phyloP scores from a whole-genome alignment of 2,329 filamentous ascomycete genomes.

The Fusarium guadeloupense region DNA sequence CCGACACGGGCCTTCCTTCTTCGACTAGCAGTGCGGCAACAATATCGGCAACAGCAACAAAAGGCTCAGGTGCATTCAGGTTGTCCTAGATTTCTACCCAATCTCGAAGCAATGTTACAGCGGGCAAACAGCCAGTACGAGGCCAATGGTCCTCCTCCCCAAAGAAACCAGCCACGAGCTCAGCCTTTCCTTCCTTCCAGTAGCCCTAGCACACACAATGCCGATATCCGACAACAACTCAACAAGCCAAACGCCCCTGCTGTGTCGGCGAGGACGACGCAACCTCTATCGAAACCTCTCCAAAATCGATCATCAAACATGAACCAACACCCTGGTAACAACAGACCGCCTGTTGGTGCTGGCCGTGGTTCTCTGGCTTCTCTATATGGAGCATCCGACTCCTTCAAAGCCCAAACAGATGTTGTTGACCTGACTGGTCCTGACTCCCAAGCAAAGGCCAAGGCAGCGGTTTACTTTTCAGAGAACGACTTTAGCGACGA shows the following conservation, averaged over 20 bases:
- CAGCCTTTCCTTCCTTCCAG: conserved; percentile 68
- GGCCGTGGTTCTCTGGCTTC: conserved; percentile 49
- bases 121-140: conserved; percentile 51
- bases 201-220: conserved; percentile 57
- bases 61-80: conserved; percentile 40
- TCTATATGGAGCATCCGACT: conserved; percentile 56
- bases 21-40: conserved; percentile 33
- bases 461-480: conserved; percentile 66
- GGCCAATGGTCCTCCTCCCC: conserved; percentile 49
- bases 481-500: conserved; percentile 92
- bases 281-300: conserved; percentile 40
- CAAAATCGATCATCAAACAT: conserved; percentile 48
- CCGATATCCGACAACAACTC: conserved; percentile 62
- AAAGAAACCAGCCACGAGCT: conserved; percentile 48
- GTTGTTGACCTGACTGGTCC: conserved; percentile 50
- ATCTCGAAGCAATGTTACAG: conserved; percentile 48
- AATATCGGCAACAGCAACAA: conserved; percentile 18
- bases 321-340: conserved; percentile 34
- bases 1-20: conserved; percentile 45
- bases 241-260: conserved; percentile 54
- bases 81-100: conserved; percentile 16
- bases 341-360: conserved; percentile 12
- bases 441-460: conserved; percentile 41
- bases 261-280: conserved; percentile 53
- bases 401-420: conserved; percentile 53